These are phyloP conservation scores for Lanmaoa pseudosensibilis DNA, from an alignment of 768 basidiomycete genomes.

Conservation along the genomic window DNA sequence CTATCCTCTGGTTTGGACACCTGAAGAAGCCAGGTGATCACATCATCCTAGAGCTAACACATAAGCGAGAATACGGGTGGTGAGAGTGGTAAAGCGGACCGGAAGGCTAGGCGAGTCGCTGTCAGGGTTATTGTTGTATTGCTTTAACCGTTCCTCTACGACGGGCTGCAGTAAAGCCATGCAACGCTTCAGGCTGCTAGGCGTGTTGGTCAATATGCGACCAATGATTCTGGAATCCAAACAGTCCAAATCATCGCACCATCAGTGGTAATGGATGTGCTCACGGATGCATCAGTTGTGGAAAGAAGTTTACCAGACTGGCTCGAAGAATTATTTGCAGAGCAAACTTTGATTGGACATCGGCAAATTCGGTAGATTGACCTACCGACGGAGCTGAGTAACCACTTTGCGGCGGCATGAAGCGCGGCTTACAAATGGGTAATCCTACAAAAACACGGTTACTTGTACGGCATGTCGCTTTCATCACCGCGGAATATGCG, in stretches of 20 bases:
- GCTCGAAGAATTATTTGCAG: constrained; percentile 34
- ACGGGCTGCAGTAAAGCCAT: constrained; percentile 32
- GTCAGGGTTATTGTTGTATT: constrained; percentile 26
- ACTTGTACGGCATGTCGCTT: constrained; percentile 37
- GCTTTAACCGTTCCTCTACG: constrained; percentile 34
- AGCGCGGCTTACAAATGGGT: constrained; percentile 34
- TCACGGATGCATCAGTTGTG: constrained; percentile 36
- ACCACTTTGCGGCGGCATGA: not conserved
- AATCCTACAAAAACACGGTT: constrained; percentile 44
- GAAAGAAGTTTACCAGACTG: constrained; percentile 35
- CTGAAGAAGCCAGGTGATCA: constrained; percentile 44
- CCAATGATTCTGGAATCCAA: constrained; percentile 30
- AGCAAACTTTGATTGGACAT: constrained; percentile 36
- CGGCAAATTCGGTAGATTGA: constrained; percentile 37
- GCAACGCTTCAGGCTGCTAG: constrained; percentile 30
- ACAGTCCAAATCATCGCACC: constrained; percentile 15
- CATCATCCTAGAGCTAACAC: constrained; percentile 32
- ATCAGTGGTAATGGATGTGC: constrained; percentile 10
- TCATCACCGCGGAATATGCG: constrained; percentile 29
- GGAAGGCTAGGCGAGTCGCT: constrained; percentile 32
- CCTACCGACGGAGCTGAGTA: constrained; percentile 26
- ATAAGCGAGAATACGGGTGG: constrained; percentile 6
- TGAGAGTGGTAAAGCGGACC: constrained; percentile 22
- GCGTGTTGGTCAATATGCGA: constrained; percentile 34
- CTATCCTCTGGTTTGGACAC: constrained; percentile 27